A percentile compares a stretch with the other conserved stretches of the same genome.
These are phyloP conservation scores for Neurospora sp. DNA, from an alignment of 495 filamentous ascomycete genomes.

Conservation along the genomic window DNA sequence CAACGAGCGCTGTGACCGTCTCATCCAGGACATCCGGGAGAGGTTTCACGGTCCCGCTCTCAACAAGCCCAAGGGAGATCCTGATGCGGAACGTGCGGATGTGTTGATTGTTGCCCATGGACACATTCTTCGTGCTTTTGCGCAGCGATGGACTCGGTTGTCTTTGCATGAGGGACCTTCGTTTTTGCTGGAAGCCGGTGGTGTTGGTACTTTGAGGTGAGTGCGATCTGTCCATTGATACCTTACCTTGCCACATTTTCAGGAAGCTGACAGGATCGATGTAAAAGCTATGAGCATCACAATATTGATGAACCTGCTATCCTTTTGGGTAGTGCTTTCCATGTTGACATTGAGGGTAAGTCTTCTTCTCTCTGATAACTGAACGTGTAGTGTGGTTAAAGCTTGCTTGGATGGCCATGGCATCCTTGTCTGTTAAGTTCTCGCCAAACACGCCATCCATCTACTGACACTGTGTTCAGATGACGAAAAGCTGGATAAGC, in stretches of 20 bases:
- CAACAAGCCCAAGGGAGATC: conserved; percentile 32
- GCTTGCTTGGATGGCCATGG: neutral
- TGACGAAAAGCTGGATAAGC: neutral
- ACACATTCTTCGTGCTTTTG: conserved; percentile 81
- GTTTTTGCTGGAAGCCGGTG: conserved; percentile 72
- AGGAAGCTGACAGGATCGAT: conserved; percentile 10
- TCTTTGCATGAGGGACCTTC: conserved; percentile 54
- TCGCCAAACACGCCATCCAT: neutral
- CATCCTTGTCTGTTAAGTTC: neutral
- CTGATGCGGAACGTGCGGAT: conserved; percentile 27
- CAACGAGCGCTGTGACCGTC: conserved; percentile 54
- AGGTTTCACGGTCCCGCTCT: conserved; percentile 47
- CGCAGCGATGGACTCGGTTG: conserved; percentile 75
- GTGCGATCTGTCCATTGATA: conserved; percentile 5
- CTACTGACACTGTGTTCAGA: neutral
- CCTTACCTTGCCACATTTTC: neutral
- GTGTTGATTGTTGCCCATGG: conserved; percentile 69
- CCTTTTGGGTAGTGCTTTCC: conserved; percentile 55
- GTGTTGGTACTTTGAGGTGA: conserved; percentile 70
- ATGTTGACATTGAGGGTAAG: conserved; percentile 37
- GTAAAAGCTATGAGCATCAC: conserved; percentile 53
- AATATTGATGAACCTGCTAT: conserved; percentile 60
- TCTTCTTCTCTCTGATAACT: neutral
- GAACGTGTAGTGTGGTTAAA: neutral
- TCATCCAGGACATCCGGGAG: conserved; percentile 63